These are phyloP conservation scores for Globisporangium megalacanthum DNA, from an alignment of 352 stramenopile genomes.

Conservation along the genomic window DNA sequence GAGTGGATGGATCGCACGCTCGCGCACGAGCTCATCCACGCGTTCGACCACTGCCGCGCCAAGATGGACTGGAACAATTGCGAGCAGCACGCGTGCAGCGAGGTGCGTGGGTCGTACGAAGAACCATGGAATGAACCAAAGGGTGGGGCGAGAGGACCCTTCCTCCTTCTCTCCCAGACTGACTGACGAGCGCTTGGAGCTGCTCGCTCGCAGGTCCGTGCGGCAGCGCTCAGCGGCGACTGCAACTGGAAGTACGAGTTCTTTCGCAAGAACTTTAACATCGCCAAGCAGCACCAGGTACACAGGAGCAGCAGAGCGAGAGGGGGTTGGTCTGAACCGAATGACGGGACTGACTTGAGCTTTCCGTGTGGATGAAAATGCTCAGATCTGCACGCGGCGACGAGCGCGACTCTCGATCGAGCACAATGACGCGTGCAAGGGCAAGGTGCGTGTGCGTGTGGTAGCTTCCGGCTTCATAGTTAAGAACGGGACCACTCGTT, in stretches of 20 bases:
- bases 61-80: slow-evolving; percentile 93
- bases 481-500: too few relatives aligned
- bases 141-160: neutral
- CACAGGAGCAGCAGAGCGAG: neutral
- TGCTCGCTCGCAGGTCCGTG: slow-evolving; percentile 37
- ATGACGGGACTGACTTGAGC: neutral
- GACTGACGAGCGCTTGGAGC: neutral
- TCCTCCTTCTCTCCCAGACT: neutral
- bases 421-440: slow-evolving; percentile 71
- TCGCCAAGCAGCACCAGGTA: slow-evolving; percentile 87
- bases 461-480: too few relatives aligned
- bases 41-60: slow-evolving; percentile 90
- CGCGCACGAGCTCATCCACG: slow-evolving; percentile 92
- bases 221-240: slow-evolving; percentile 80
- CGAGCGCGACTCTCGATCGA: slow-evolving; percentile 82
- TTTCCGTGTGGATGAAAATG: too few relatives aligned
- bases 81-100: slow-evolving; percentile 90
- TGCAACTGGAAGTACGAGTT: slow-evolving; percentile 92
- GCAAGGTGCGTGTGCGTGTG: slow-evolving; percentile 33
- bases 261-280: slow-evolving; percentile 88
- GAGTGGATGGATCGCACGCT: slow-evolving; percentile 91
- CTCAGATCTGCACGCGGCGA: slow-evolving; percentile 82
- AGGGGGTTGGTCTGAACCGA: neutral
- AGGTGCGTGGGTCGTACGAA: slow-evolving; percentile 34
- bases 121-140: neutral